These are phyloP conservation scores for Pichia sp. DNA, from an alignment of 1,139 yeast genomes.

Conservation along the genomic window DNA sequence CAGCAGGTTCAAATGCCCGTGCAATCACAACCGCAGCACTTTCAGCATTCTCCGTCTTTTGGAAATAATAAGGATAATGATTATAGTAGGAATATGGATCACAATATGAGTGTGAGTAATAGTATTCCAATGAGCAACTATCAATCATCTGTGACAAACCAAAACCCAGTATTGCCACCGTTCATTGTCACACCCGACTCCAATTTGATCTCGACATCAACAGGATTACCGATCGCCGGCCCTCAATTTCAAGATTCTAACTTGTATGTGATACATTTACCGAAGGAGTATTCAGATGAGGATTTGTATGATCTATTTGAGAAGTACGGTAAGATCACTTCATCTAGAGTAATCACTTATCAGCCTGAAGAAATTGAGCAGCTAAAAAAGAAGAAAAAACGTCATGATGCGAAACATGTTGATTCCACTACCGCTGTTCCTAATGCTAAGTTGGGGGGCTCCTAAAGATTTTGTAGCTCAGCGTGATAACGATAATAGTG, in stretches of 20 bases:
- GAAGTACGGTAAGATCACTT: constrained; percentile 40
- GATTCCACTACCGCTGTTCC: background rate
- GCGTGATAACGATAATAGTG: background rate
- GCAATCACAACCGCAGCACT: too few species aligned
- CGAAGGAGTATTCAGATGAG: constrained; percentile 39
- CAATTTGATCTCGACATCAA: constrained; percentile 24
- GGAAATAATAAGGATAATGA: background rate
- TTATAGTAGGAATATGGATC: background rate
- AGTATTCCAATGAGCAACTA: background rate
- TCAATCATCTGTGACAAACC: background rate
- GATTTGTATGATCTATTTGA: constrained; percentile 31
- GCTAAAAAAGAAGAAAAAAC: background rate
- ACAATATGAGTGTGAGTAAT: background rate
- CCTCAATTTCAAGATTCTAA: constrained; percentile 52
- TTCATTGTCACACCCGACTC: constrained; percentile 28
- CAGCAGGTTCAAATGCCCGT: background rate
- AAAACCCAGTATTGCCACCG: constrained; percentile 14
- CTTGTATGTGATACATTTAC: constrained; percentile 52
- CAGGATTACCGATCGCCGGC: constrained; percentile 35
- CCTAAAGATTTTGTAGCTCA: background rate
- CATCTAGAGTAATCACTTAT: constrained; percentile 43
- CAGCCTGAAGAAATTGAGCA: constrained; percentile 54
- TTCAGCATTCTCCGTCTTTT: background rate
- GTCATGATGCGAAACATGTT: background rate
- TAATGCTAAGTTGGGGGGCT: background rate